Evolutionary conservation across 495 filamentous ascomycete genomes (phyloP), one percentile per base, ranked within the genome.

Genomic region (Cudoniella acicularis): DNA sequence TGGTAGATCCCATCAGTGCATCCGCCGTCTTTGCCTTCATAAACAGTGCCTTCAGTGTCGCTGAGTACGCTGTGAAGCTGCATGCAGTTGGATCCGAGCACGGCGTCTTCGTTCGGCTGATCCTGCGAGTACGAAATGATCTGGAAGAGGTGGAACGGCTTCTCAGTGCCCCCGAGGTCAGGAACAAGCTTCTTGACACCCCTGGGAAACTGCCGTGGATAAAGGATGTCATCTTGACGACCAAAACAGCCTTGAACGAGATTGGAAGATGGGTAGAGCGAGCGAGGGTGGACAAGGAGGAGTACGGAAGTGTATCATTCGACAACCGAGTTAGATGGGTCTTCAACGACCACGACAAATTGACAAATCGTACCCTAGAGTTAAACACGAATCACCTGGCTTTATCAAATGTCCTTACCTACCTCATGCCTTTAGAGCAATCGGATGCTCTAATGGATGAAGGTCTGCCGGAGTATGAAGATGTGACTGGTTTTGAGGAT

Each of bases 261-360:
- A 69, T 72, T 40, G 69, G 69, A 10, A 56, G 47, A 41, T 69
- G 64, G 50, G 62, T 72, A 3, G 64, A 69, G 40, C 57, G 51
- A 40, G 65, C 62, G 6, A 43, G 63, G 11, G 59, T 52, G 10
- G 61, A 57, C 50, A 53, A 53, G 46, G 60, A 69, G 42, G 59
- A 57, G 8, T 49, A 62, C 40, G 65, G 64, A 22, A 52, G 46
- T 54, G 59, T 59, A 18, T 56, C 46, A 24, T 60, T 66, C 36
- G 61, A 56, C 53, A 61, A 55, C 0, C 54, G 60, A 25, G 62
- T 72, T 23, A 60, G 62, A 45, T 70, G 68, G 66, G 63, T 70
- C 10, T 49, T 72, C 30, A 57, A 52, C 18, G 59, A 69, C 40
- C 66, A 70, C 10, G 49, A 67, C 11, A 69, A 72, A 43, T 57